phyloP scores from a whole-genome alignment of 2,329 filamentous ascomycete species.

The Aspergillus brasiliensis region DNA sequence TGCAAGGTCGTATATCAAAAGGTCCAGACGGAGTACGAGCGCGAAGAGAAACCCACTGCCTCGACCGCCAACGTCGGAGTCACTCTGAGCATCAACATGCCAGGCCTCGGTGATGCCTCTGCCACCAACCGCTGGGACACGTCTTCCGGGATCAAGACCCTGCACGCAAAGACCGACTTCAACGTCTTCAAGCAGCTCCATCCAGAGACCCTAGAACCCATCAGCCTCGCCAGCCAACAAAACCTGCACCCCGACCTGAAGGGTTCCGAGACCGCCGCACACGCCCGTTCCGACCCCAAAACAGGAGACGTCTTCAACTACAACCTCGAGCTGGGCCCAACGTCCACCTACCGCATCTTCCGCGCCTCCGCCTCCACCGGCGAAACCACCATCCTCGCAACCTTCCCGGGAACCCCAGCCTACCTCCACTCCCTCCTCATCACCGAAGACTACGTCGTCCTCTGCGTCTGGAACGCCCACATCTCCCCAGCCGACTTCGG shows the following conservation, averaged over 20 bases:
- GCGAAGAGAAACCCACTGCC: slow-evolving; percentile 58
- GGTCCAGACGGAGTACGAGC: slow-evolving; percentile 40
- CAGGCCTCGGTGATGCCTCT: slow-evolving; percentile 48
- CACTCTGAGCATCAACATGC: slow-evolving; percentile 65
- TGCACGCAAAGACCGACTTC: slow-evolving; percentile 65
- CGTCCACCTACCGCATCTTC: slow-evolving; percentile 69
- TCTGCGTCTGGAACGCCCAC: slow-evolving; percentile 72
- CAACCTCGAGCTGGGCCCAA: slow-evolving; percentile 67
- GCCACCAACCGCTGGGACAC: slow-evolving; percentile 28
- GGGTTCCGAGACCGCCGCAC: slow-evolving; percentile 69
- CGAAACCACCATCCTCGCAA: slow-evolving; percentile 70
- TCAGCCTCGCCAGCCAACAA: slow-evolving; percentile 63
- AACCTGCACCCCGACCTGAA: slow-evolving; percentile 67
- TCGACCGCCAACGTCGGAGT: slow-evolving; percentile 68
- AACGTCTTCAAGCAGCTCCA: slow-evolving; percentile 63
- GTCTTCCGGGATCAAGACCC: slow-evolving; percentile 46
- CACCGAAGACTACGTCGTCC: slow-evolving; percentile 68
- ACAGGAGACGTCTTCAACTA: slow-evolving; percentile 81
- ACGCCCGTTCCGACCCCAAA: slow-evolving; percentile 69
- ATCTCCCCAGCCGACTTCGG: slow-evolving; percentile 50
- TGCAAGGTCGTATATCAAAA: slow-evolving; percentile 75
- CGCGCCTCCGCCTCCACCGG: slow-evolving; percentile 63
- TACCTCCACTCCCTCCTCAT: slow-evolving; percentile 86
- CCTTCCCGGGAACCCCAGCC: slow-evolving; percentile 60
- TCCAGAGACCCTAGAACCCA: slow-evolving; percentile 70